Evolutionary conservation across 2,329 filamentous ascomycete genomes (phyloP).

Genomic region (Dactylellina haptotyla): DNA sequence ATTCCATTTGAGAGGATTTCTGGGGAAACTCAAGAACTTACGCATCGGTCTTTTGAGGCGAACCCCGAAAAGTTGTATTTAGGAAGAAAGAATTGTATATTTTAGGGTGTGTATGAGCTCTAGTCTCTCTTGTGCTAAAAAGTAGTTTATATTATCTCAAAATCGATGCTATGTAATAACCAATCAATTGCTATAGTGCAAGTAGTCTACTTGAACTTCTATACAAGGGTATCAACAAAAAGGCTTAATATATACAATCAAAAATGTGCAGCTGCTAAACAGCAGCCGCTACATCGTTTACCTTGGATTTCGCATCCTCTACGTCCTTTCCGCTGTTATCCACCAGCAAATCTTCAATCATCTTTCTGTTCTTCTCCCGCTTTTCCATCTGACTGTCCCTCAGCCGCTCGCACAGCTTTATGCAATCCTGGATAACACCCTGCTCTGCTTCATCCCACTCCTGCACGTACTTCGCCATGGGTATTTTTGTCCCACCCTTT

Average conservation of each 20-base stretch:
- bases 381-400: neutral
- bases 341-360: conserved; percentile 27
- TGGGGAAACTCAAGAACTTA: no score
- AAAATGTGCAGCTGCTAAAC: no score
- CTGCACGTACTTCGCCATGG: conserved; percentile 17
- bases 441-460: conserved; percentile 11
- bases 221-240: no score
- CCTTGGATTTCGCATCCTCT: neutral
- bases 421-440: conserved; percentile 7
- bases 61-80: no score
- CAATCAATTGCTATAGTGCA: no score
- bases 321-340: neutral
- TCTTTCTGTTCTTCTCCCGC: conserved; percentile 15
- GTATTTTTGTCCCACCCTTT: conserved; percentile 20
- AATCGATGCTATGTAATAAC: no score
- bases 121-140: neutral
- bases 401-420: conserved; percentile 17
- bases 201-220: no score
- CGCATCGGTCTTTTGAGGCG: no score
- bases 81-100: no score
- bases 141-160: neutral
- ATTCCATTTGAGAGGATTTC: no score
- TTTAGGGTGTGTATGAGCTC: no score
- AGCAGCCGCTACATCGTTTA: neutral
- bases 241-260: no score